Evolutionary conservation across 805 yeast genomes (phyloP), one percentile per base, ranked within the genome.

Genomic region (Lachancea quebecensis): DNA sequence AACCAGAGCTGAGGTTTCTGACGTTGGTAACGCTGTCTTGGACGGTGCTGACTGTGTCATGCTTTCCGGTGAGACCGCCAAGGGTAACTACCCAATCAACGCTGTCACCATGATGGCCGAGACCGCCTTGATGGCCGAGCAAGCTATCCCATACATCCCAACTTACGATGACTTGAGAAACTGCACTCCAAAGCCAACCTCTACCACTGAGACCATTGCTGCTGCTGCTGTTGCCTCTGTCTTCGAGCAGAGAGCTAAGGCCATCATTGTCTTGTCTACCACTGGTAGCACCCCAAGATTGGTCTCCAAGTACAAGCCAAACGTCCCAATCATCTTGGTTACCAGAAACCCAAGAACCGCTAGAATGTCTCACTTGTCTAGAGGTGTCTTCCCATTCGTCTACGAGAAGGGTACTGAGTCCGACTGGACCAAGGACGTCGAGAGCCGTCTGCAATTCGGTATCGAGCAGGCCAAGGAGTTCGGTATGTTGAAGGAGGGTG

Each of bases 31-130:
- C 73, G 99, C 99, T 60, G 86, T 93, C 57, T 79, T 93, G 68
- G 99, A 93, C 67, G 99, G 99, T 74, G 97, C 98, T 64, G 99
- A 93, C 77, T 93, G 99, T 85, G 98, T 93, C 68, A 93, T 93
- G 99, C 81, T 93, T 69, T 85, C 95, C 48, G 99, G 99, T 70
- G 99, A 93, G 78, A 93, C 99, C 62, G 99, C 99, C 66, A 93
- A 93, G 82, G 99, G 99, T 78, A 81, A 82, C 79, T 93, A 93
- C 78, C 99, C 99, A 69, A 71, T 82, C 53, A 95, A 93, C 77
- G 96, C 99, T 53, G 99, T 93, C 55, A 78, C 90, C 58, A 90
- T 93, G 90, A 93, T 93, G 99, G 96, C 90, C 75, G 91, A 90
- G 78, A 93, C 97, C 54, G 81, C 95, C 65, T 72, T 91, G 64